Percentiles rank a stretch among this genome's conserved stretches.
phyloP scores from a whole-genome alignment of 2,329 filamentous ascomycete genomes.

The Pseudopyrenochaeta lycopersici region DNA sequence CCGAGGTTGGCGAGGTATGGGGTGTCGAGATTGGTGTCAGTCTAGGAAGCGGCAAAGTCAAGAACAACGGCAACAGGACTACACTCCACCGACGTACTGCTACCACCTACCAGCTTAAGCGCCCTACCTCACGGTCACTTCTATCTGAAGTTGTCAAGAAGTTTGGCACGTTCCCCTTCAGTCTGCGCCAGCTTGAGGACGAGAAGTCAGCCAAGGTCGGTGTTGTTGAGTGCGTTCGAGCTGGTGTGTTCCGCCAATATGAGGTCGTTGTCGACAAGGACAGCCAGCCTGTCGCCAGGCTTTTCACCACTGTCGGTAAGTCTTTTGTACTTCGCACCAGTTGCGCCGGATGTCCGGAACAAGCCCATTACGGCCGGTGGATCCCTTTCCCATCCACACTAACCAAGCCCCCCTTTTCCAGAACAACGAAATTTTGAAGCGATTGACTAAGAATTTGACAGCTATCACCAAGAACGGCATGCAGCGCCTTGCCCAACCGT shows the following conservation, averaged over 20 bases:
- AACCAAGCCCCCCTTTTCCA: too few species aligned
- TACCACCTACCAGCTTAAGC: constrained; percentile 92
- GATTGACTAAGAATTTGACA: constrained; percentile 50
- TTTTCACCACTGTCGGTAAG: constrained; percentile 93
- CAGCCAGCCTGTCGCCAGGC: constrained; percentile 80
- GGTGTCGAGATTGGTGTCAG: constrained; percentile 96
- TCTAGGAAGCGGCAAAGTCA: constrained; percentile 91
- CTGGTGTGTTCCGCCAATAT: constrained; percentile 92
- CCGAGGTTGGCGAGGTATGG: constrained; percentile 94
- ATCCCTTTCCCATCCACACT: neutral
- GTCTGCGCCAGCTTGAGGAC: constrained; percentile 93
- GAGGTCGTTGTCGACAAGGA: constrained; percentile 97
- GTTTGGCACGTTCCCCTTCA: constrained; percentile 98
- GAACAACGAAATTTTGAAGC: neutral
- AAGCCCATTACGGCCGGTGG: neutral
- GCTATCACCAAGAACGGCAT: constrained; percentile 98
- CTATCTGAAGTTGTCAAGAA: constrained; percentile 96
- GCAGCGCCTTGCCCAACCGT: constrained; percentile 81
- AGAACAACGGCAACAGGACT: constrained; percentile 82
- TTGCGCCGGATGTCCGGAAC: neutral
- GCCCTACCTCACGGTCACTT: constrained; percentile 89
- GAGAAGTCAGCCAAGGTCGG: constrained; percentile 96
- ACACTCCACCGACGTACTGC: constrained; percentile 93
- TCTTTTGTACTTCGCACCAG: constrained; percentile 31
- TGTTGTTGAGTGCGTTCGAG: constrained; percentile 93